phyloP scores from a whole-genome alignment of 2,329 filamentous ascomycete genomes.

The Fusarium sp. region DNA sequence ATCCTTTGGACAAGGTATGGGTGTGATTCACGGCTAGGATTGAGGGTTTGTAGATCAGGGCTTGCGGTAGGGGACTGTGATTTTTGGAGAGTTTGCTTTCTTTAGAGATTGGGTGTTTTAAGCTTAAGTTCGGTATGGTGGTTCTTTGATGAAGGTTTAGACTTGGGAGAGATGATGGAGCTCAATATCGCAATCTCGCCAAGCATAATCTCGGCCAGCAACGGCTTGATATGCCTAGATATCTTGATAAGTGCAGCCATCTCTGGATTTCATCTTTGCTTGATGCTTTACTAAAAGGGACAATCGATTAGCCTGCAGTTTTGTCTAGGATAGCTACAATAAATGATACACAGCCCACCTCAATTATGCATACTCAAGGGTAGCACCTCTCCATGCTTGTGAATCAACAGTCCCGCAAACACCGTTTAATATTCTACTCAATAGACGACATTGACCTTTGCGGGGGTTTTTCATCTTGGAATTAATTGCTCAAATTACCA shows the following conservation, averaged over 20 bases:
- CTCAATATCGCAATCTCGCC: not conserved
- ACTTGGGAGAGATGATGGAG: not conserved
- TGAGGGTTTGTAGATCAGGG: not conserved
- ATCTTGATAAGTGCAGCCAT: not conserved
- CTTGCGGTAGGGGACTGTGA: not conserved
- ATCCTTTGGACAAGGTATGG: not conserved
- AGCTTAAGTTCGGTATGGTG: not conserved
- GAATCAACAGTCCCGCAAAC: not conserved
- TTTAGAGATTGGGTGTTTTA: not conserved
- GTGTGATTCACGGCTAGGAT: not conserved
- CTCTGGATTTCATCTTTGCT: not conserved
- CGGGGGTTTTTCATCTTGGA: too few species aligned
- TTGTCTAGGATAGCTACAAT: not conserved
- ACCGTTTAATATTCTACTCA: too few species aligned
- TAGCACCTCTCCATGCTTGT: not conserved
- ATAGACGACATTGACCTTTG: too few species aligned
- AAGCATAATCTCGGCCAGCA: not conserved
- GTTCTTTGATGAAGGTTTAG: not conserved
- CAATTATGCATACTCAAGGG: not conserved
- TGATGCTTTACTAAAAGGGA: not conserved
- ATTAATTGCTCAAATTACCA: not conserved
- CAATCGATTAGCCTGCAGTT: not conserved
- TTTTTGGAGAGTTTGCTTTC: not conserved
- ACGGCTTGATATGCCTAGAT: not conserved
- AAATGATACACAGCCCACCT: not conserved